These are phyloP conservation scores for Quercus mongolica DNA, from an alignment of 306 rosid species.

Conservation along the genomic window DNA sequence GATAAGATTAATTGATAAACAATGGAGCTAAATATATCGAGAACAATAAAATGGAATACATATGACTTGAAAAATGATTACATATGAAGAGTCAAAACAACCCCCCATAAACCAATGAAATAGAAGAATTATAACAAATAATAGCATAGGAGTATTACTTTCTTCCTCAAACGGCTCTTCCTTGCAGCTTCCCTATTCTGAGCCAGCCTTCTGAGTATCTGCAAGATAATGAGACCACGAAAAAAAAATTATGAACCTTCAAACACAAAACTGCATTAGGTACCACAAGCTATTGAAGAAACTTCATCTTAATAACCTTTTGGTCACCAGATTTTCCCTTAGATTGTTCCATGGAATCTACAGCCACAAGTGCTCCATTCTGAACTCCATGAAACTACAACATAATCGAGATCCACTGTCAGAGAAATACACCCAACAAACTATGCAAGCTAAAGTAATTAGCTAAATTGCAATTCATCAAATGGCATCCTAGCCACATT, in stretches of 20 bases:
- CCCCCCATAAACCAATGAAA: not conserved
- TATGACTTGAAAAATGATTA: not conserved
- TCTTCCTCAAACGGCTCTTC: slow-evolving; percentile 73
- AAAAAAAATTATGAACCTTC: not conserved
- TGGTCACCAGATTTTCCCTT: slow-evolving; percentile 53
- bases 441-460: not conserved
- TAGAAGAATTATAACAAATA: not conserved
- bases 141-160: slow-evolving; percentile 38
- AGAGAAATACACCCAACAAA: not conserved
- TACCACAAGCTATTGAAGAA: not conserved
- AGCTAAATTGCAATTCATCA: not conserved
- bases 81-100: not conserved
- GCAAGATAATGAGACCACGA: slow-evolving; percentile 3
- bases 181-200: slow-evolving; percentile 81
- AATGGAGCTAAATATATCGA: not conserved
- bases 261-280: not conserved
- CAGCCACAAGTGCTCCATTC: slow-evolving; percentile 42
- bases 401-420: not conserved
- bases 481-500: not conserved
- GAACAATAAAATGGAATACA: not conserved
- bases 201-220: slow-evolving; percentile 69
- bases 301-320: slow-evolving; percentile 33
- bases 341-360: slow-evolving; percentile 53
- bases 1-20: not conserved
- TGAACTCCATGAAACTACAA: slow-evolving; percentile 48